Conservation (phyloP, 169 alveolate species). For the Plasmodium gallinaceum region DNA sequence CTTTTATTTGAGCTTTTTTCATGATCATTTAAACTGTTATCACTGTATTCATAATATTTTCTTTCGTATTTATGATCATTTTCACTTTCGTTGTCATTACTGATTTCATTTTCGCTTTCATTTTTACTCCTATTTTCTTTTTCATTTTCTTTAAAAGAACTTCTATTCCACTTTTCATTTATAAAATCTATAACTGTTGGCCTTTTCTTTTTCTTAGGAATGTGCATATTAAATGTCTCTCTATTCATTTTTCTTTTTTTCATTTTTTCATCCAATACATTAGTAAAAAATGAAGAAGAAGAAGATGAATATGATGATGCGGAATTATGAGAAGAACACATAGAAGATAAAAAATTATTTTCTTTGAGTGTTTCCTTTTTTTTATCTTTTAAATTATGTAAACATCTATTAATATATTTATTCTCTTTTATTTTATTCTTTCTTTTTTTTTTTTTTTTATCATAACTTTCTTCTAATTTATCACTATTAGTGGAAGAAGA, state of each 20-base stretch:
- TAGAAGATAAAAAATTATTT: not conserved
- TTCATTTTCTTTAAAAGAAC: constrained; percentile 28
- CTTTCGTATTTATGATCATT: not conserved
- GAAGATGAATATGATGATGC: constrained; percentile 10
- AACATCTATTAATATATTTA: not conserved
- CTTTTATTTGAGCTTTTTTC: constrained; percentile 4
- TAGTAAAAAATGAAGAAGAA: constrained; percentile 32
- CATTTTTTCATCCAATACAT: not conserved
- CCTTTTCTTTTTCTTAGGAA: constrained; percentile 17
- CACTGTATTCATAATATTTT: not conserved
- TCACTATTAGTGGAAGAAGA: not conserved
- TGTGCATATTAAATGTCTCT: constrained; percentile 7
- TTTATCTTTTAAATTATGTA: not conserved
- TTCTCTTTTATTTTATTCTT: not conserved
- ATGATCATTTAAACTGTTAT: not conserved
- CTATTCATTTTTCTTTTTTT: constrained; percentile 22
- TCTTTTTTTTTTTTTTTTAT: constrained; percentile 9
- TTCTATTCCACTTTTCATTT: constrained; percentile 60
- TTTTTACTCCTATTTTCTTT: not conserved
- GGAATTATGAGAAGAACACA: not conserved
- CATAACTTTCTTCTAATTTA: constrained; percentile 2
- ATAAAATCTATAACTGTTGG: constrained; percentile 70
- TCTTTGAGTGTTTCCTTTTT: not conserved
- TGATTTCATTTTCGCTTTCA: not conserved
- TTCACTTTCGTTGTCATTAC: not conserved